Evolutionary conservation across 108 stramenopile genomes (phyloP).

Genomic region (Skeletonema marinoi): DNA sequence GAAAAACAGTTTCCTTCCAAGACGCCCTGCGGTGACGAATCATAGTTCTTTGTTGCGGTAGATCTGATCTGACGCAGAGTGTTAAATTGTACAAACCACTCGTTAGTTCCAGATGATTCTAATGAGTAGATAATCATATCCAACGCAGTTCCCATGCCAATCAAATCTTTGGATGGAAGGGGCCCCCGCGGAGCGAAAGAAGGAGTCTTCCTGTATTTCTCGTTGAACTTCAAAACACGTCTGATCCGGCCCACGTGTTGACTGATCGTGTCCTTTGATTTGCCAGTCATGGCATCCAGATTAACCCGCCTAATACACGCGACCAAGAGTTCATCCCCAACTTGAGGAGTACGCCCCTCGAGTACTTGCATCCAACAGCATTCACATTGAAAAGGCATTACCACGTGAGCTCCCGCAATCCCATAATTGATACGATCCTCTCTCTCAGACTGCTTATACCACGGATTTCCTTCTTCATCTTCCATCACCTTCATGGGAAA

Average conservation of each 20-base stretch:
- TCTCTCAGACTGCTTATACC: background rate
- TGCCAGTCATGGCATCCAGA: slow-evolving; percentile 14
- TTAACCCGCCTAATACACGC: background rate
- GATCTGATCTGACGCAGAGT: too few species aligned
- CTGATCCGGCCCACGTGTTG: background rate
- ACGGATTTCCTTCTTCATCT: slow-evolving; percentile 3
- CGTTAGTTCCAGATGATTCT: too few species aligned
- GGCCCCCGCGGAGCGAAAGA: slow-evolving; percentile 2
- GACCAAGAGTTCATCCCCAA: background rate
- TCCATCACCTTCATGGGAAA: slow-evolving; percentile 6
- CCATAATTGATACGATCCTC: slow-evolving; percentile 1
- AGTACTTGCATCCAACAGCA: slow-evolving; percentile 53
- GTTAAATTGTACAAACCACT: too few species aligned
- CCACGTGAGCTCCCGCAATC: slow-evolving; percentile 26
- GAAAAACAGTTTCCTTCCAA: too few species aligned
- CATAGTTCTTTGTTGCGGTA: too few species aligned
- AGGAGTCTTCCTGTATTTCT: background rate
- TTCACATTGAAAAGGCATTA: slow-evolving; percentile 56
- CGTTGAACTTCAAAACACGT: background rate
- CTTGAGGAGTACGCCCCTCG: background rate
- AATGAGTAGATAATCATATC: too few species aligned
- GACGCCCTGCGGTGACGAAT: too few species aligned
- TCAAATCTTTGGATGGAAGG: too few species aligned
- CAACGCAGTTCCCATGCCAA: too few species aligned
- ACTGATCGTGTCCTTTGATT: background rate